Evolutionary conservation across 1,284 basidiomycete species (phyloP).

Genomic region (Apiotrichum sp.): DNA sequence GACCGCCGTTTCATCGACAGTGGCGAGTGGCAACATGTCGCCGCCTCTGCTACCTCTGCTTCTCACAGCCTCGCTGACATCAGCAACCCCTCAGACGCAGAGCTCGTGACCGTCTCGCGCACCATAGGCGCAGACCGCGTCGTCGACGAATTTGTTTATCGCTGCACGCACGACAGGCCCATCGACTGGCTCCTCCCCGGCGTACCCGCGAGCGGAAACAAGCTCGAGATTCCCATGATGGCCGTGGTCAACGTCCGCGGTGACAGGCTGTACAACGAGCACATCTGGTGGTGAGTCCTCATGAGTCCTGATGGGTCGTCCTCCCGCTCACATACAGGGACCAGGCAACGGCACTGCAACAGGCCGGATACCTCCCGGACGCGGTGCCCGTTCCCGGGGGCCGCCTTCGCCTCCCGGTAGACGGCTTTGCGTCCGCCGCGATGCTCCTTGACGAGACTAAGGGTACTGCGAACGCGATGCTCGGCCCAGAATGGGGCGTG

Average conservation of each 20-base stretch:
- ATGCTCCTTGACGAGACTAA: conserved; percentile 21
- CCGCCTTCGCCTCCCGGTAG: conserved; percentile 19
- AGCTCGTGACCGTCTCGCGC: conserved; percentile 46
- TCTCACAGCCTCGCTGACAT: background rate
- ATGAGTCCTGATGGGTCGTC: background rate
- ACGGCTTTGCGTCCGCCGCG: conserved; percentile 12
- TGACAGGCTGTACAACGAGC: conserved; percentile 55
- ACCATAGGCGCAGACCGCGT: conserved; percentile 24
- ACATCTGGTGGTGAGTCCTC: conserved; percentile 39
- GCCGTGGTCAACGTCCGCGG: conserved; percentile 57
- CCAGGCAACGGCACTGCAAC: conserved; percentile 22
- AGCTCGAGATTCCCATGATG: conserved; percentile 53
- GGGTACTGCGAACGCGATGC: conserved; percentile 21
- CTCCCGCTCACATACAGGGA: conserved; percentile 15
- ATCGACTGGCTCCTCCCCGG: conserved; percentile 51
- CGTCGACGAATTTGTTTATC: conserved; percentile 28
- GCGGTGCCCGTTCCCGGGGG: conserved; percentile 9
- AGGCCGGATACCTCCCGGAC: conserved; percentile 19
- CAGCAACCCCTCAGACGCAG: conserved; percentile 19
- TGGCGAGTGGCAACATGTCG: too few species aligned
- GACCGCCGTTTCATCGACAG: background rate
- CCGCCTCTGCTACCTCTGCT: too few species aligned
- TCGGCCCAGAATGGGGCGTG: conserved; percentile 19
- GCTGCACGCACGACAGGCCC: conserved; percentile 50
- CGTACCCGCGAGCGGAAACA: conserved; percentile 52